A percentile compares a stretch with the other conserved stretches of the same genome.
Evolutionary conservation across 1,284 basidiomycete genomes (phyloP).

Genomic region (Chiua sp.): DNA sequence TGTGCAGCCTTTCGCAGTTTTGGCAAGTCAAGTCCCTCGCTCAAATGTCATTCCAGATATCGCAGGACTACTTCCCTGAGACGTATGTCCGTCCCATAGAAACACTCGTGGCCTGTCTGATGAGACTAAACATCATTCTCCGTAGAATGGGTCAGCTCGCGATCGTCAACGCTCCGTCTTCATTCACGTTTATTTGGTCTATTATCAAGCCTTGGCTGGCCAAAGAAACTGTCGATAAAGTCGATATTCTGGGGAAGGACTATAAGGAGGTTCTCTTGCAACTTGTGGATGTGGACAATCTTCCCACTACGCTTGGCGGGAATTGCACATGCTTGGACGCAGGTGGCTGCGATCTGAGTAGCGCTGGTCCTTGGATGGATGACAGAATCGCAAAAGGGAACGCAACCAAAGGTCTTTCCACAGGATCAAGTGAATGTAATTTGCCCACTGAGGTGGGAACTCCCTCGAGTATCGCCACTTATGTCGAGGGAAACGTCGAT

Average conservation of each 20-base stretch:
- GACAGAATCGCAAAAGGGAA: constrained; percentile 51
- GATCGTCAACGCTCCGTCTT: constrained; percentile 71
- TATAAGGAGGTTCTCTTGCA: constrained; percentile 60
- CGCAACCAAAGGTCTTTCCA: background rate
- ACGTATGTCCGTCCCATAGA: constrained; percentile 50
- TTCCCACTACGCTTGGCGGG: constrained; percentile 50
- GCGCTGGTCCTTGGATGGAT: constrained; percentile 72
- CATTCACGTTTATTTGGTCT: constrained; percentile 74
- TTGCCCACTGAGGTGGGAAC: constrained; percentile 6
- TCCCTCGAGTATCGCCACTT: constrained; percentile 11
- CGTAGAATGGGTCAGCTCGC: constrained; percentile 69
- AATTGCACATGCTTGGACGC: constrained; percentile 57
- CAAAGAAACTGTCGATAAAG: constrained; percentile 70
- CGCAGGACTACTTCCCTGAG: constrained; percentile 79
- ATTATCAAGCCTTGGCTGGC: constrained; percentile 72
- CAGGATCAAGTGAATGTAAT: constrained; percentile 1
- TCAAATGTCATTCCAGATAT: constrained; percentile 66
- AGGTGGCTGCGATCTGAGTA: constrained; percentile 65
- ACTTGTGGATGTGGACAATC: constrained; percentile 59
- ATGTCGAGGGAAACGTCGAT: constrained; percentile 1
- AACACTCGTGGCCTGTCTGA: background rate
- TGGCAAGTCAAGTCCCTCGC: constrained; percentile 74
- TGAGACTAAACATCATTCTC: background rate
- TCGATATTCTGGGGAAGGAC: constrained; percentile 64
- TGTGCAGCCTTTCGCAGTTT: constrained; percentile 61